Base-by-base conservation (phyloP, 768 basidiomycete species). In the Phylloporus scabripes region DNA sequence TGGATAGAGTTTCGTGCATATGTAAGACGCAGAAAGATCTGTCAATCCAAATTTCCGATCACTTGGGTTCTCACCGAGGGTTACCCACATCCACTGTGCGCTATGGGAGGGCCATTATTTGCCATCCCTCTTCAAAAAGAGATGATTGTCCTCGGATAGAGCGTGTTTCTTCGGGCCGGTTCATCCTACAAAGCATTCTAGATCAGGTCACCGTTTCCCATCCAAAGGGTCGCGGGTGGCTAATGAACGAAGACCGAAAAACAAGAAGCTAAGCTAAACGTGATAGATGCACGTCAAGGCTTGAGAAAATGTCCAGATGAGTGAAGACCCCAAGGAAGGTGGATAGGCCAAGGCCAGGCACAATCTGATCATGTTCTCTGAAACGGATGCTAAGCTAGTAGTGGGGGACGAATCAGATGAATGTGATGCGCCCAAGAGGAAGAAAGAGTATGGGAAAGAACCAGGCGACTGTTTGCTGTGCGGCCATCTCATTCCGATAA, bases 341-440 rank as follows among this genome's bases (percentile, higher is more conserved):
- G n/a, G n/a, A n/a, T n/a, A n/a, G n/a, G n/a, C n/a, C n/a, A 55
- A 37, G 34, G 5, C 48, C 46, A 60, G 60, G 59, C 41, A 62
- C 60, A 28, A n/a, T n/a, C 17, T 26, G 33, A 24, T 20, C 42
- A 43, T 18, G 44, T 60, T 47, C 26, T 34, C 20, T 26, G 42
- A 37, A 39, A 57, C 41, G 46, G 36, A 57, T 48, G 59, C 48
- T 58, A 50, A 15, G 50, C 54, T n/a, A n/a, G n/a, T n/a, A 48
- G 42, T 42, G 24, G 28, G 18, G 23, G 38, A 37, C 21, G 5
- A 31, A 53, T 53, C 50, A 48, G 28, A 44, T 12, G 12, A 9
- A 7, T 43, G 23, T 62, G 59, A 62, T 62, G 57, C 60, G 54
- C 60, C 57, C 39, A 36, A 8, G 15, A n/a, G 17, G n/a, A 40